These are phyloP conservation scores for Acacia concinna DNA, from an alignment of 331 rosid genomes.

Conservation along the genomic window DNA sequence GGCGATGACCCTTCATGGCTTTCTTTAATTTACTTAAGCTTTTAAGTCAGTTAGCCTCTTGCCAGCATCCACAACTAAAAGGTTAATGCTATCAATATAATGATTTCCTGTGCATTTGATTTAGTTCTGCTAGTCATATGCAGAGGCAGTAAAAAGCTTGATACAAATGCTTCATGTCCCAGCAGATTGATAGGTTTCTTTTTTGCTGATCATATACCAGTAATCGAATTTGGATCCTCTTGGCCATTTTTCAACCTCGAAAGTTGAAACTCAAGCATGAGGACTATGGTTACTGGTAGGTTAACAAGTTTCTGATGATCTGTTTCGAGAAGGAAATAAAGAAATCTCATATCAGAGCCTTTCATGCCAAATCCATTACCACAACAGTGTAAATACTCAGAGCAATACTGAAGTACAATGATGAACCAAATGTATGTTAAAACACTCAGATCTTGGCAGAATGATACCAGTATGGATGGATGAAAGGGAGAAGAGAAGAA, in stretches of 20 bases:
- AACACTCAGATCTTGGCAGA: neutral
- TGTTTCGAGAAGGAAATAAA: neutral
- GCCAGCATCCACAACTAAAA: neutral
- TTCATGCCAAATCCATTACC: slow-evolving; percentile 2
- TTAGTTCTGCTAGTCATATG: slow-evolving; percentile 12
- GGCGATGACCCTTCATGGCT: neutral
- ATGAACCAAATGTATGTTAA: neutral
- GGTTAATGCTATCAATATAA: neutral
- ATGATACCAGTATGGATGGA: slow-evolving; percentile 6
- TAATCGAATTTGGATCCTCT: too few species aligned
- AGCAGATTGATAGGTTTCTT: too few species aligned
- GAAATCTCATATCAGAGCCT: neutral
- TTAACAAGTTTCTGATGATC: slow-evolving; percentile 1
- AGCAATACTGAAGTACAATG: neutral
- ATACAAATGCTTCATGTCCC: neutral
- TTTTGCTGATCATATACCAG: too few species aligned
- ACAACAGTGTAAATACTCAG: neutral
- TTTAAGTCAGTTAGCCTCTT: neutral
- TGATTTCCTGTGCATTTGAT: slow-evolving; percentile 18
- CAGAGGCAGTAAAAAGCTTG: neutral
- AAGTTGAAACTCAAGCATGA: too few species aligned
- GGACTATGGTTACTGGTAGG: too few species aligned
- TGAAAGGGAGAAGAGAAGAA: neutral
- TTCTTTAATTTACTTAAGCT: neutral
- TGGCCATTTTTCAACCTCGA: too few species aligned